A percentile compares a stretch with the other conserved stretches of the same genome.
phyloP scores from a whole-genome alignment of 257 asterid genomes.

The Przewalskia tangutica region DNA sequence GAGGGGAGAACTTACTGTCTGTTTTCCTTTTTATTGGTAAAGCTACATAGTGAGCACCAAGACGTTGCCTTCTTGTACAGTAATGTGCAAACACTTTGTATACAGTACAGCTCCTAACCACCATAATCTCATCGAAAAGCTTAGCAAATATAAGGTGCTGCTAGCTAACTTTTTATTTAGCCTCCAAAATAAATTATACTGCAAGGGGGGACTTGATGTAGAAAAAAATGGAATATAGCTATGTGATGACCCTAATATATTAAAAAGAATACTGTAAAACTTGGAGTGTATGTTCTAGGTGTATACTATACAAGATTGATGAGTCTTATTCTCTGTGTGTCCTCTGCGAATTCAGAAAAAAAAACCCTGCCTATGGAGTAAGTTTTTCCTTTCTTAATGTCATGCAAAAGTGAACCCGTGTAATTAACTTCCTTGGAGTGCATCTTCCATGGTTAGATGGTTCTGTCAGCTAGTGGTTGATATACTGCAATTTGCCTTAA shows the following conservation, averaged over 20 bases:
- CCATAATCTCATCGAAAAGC: too few relatives aligned
- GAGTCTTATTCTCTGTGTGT: neutral
- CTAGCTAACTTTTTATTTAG: too few relatives aligned
- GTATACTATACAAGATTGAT: neutral
- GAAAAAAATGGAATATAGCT: too few relatives aligned
- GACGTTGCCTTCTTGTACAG: too few relatives aligned
- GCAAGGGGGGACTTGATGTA: too few relatives aligned
- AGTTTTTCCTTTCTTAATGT: neutral
- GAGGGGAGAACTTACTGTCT: neutral
- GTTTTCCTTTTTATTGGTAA: neutral
- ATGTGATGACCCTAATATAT: neutral
- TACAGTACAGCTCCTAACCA: too few relatives aligned
- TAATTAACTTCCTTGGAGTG: neutral
- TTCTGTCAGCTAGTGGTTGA: neutral
- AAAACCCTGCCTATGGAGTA: neutral
- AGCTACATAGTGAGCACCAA: neutral
- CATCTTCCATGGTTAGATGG: neutral
- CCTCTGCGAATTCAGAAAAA: neutral
- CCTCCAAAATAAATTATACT: too few relatives aligned
- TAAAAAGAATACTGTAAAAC: neutral
- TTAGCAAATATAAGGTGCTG: too few relatives aligned
- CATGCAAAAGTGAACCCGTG: neutral
- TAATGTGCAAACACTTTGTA: too few relatives aligned
- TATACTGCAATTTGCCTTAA: neutral
- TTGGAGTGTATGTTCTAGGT: neutral